Percentiles rank a stretch among this genome's conserved stretches.
These are phyloP conservation scores for Hypholoma fasciculare DNA, from an alignment of 768 basidiomycete species.

Conservation along the genomic window DNA sequence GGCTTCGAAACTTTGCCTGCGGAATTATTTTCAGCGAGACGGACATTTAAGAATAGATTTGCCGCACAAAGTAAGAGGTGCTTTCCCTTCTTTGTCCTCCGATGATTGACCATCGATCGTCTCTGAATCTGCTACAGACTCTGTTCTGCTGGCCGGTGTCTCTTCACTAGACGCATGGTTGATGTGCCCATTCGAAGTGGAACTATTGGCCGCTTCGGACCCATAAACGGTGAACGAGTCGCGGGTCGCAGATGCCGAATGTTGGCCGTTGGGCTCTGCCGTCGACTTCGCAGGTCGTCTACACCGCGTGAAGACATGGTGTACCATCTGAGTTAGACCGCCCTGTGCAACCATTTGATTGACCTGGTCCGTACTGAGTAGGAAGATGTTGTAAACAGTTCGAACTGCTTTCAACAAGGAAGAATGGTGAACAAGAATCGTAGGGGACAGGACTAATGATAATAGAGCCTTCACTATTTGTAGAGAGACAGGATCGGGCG, in stretches of 20 bases:
- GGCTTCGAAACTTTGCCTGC: slow-evolving; percentile 35
- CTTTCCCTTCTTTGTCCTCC: slow-evolving; percentile 8
- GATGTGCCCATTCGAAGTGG: slow-evolving; percentile 1
- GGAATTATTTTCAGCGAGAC: slow-evolving; percentile 7
- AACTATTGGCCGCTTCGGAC: slow-evolving; percentile 2
- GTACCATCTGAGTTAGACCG: slow-evolving; percentile 96
- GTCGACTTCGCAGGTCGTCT: slow-evolving; percentile 27
- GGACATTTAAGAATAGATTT: not conserved
- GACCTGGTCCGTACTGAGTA: slow-evolving; percentile 84
- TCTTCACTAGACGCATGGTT: not conserved
- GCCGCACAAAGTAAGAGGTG: slow-evolving; percentile 22
- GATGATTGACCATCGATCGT: not conserved
- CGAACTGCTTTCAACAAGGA: slow-evolving; percentile 94
- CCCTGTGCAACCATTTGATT: slow-evolving; percentile 99
- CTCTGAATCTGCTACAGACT: not conserved
- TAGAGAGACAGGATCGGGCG: slow-evolving; percentile 88
- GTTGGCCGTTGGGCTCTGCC: not conserved
- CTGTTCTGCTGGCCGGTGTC: not conserved
- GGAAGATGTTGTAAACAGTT: slow-evolving; percentile 97
- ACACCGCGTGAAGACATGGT: slow-evolving; percentile 91
- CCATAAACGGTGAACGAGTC: slow-evolving; percentile 13
- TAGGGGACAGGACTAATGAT: slow-evolving; percentile 83
- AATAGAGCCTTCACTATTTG: slow-evolving; percentile 97
- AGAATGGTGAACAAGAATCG: slow-evolving; percentile 91
- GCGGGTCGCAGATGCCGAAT: slow-evolving; percentile 13